Conservation (phyloP, 768 basidiomycete genomes). For the Leucosporidium yakuticum region DNA sequence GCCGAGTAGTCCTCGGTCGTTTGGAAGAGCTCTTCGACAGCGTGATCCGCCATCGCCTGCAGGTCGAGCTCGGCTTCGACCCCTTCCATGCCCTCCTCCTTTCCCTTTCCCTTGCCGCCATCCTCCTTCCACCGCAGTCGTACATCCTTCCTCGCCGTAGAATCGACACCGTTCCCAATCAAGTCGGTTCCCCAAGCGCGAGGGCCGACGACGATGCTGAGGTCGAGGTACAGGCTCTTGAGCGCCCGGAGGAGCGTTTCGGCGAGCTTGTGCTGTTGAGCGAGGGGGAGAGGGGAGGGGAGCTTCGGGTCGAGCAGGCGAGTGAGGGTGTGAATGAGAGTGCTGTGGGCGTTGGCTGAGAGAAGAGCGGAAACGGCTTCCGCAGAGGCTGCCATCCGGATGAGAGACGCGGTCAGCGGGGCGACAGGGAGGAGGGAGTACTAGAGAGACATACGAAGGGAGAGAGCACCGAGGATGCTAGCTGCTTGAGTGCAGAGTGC, state of each 20-base stretch:
- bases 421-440: neutral
- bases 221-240: constrained; percentile 25
- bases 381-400: constrained; percentile 4
- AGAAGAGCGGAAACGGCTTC: constrained; percentile 17
- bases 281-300: neutral
- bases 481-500: constrained; percentile 9
- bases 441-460: constrained; percentile 11
- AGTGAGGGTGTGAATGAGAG: constrained; percentile 5
- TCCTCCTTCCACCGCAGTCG: neutral
- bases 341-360: neutral
- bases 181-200: constrained; percentile 18
- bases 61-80: neutral
- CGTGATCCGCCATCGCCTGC: neutral
- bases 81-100: constrained; percentile 3
- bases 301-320: neutral
- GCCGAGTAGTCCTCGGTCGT: neutral
- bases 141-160: constrained; percentile 4
- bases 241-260: constrained; percentile 22
- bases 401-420: neutral
- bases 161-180: constrained; percentile 7
- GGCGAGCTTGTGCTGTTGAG: constrained; percentile 3
- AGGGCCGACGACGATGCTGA: constrained; percentile 19
- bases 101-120: constrained; percentile 15
- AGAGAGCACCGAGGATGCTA: constrained; percentile 13
- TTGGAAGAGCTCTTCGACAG: neutral